Evolutionary conservation across 805 yeast genomes (phyloP), one percentile per base, ranked within the genome.

Genomic region (Debaryomyces maramus): DNA sequence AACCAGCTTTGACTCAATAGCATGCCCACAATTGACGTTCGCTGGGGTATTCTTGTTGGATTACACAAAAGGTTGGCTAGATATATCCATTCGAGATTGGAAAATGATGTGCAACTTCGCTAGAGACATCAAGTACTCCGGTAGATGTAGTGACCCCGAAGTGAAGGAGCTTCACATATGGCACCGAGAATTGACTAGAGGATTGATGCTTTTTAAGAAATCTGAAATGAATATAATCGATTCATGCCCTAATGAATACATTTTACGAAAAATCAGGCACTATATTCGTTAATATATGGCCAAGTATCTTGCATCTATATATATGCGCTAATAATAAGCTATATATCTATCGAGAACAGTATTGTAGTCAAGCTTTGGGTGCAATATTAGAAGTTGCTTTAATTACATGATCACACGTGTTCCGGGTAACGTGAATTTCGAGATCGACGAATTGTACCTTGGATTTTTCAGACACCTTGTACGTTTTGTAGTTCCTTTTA

Each of bases 161-260:
- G 19, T 17, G 5, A 20, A 6, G 6, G 48, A 39, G 19, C 26
- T 38, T 15, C 9, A 38, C 6, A 36, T 38, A 19, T 50, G 54
- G 67, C 67, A 61, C 34, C 50, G 72, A 29, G 86, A 82, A 53
- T 51, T 78, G 3, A 81, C 78, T 38, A 57, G 83, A 36, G 79
- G 79, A 16, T 51, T 81, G 35, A 63, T 72, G 24, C 55, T 81
- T 26, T 60, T 65, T 38, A 66, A 66, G 39, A 81, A 81, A 51
- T 73, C 82, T 2, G 88, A 82, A 55, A 77, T 83, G 78, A 76
- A 72, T 48, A 61, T 66, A 18, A 56, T 63, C 11, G 38, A 43
- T 32, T 7, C 41, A 3, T 11, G 41, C 22, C 27, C 34, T n/a
- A 36, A 32, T 13, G n/a, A 37, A 5, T 47, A 47, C 23, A 36